phyloP scores from a whole-genome alignment of 2,329 filamentous ascomycete genomes.

The Coniochaeta sp. region DNA sequence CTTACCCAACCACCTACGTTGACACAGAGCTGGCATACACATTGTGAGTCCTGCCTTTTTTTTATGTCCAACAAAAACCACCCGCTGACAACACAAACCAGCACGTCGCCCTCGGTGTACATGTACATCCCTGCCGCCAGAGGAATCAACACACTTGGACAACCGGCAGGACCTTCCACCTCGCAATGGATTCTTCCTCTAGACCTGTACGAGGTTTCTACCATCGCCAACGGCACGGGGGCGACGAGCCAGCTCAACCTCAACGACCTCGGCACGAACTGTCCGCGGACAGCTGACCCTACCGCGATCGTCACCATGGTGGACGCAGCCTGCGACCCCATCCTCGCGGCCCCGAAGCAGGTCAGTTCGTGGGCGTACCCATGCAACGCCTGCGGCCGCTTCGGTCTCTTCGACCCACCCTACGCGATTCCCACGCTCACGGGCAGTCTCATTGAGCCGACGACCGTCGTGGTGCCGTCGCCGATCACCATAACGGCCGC shows the following conservation, averaged over 20 bases:
- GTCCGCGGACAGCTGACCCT: constrained; percentile 18
- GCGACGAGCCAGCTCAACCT: constrained; percentile 23
- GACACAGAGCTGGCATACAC: constrained; percentile 21
- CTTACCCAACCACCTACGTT: constrained; percentile 24
- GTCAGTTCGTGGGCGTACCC: constrained; percentile 26
- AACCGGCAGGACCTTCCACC: constrained; percentile 21
- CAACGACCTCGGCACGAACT: constrained; percentile 25
- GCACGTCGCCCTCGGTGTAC: constrained; percentile 31
- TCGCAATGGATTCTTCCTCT: constrained; percentile 21
- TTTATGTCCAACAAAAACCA: background rate
- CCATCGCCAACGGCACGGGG: constrained; percentile 17
- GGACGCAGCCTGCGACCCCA: constrained; percentile 23
- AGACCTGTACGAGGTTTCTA: constrained; percentile 25
- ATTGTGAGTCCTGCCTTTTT: constrained; percentile 18
- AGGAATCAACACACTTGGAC: constrained; percentile 22
- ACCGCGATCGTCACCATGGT: constrained; percentile 20
- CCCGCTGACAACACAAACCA: constrained; percentile 9
- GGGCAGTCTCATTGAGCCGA: constrained; percentile 16
- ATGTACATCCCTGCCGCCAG: constrained; percentile 26
- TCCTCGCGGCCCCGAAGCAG: constrained; percentile 21
- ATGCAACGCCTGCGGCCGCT: constrained; percentile 24
- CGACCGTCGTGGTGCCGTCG: constrained; percentile 8
- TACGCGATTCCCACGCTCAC: constrained; percentile 27
- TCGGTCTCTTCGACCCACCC: constrained; percentile 31
- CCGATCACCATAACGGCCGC: constrained; percentile 8